Percentiles rank a stretch among this genome's conserved stretches.
These are phyloP conservation scores for Panaeolus cyanescens DNA, from an alignment of 768 basidiomycete genomes.

Conservation along the genomic window DNA sequence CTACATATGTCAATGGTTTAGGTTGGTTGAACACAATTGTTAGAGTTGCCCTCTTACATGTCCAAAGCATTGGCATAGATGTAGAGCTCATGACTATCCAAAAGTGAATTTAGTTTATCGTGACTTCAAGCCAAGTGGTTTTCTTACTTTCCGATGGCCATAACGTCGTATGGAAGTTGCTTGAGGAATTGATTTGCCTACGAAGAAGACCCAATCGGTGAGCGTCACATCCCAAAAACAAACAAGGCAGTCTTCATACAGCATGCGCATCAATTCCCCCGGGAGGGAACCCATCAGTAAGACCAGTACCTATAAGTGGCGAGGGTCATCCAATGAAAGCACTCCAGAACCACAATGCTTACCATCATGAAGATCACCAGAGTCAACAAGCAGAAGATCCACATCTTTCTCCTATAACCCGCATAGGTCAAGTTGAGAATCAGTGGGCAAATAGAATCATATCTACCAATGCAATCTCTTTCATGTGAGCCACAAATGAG, in stretches of 20 bases:
- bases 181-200: conserved; percentile 78
- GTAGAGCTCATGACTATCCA: conserved; percentile 78
- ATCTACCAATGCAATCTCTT: conserved; percentile 61
- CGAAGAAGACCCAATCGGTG: not conserved
- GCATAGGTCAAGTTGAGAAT: not conserved
- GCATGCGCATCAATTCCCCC: conserved; percentile 76
- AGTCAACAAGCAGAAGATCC: conserved; percentile 82
- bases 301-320: conserved; percentile 59
- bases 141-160: conserved; percentile 82
- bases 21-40: not conserved
- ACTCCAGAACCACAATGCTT: not conserved
- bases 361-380: conserved; percentile 80
- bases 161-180: conserved; percentile 76
- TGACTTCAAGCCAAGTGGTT: not conserved
- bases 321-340: not conserved
- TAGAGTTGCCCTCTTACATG: conserved; percentile 43
- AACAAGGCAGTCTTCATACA: conserved; percentile 33
- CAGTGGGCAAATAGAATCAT: not conserved
- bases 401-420: conserved; percentile 59
- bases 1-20: too few species aligned
- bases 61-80: conserved; percentile 66
- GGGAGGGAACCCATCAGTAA: conserved; percentile 73
- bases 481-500: conserved; percentile 86
- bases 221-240: not conserved
- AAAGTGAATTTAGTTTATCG: not conserved